Percentiles rank a stretch among this genome's conserved stretches.
Conservation (phyloP, 768 basidiomycete species). For the Tephrocybe sp. region DNA sequence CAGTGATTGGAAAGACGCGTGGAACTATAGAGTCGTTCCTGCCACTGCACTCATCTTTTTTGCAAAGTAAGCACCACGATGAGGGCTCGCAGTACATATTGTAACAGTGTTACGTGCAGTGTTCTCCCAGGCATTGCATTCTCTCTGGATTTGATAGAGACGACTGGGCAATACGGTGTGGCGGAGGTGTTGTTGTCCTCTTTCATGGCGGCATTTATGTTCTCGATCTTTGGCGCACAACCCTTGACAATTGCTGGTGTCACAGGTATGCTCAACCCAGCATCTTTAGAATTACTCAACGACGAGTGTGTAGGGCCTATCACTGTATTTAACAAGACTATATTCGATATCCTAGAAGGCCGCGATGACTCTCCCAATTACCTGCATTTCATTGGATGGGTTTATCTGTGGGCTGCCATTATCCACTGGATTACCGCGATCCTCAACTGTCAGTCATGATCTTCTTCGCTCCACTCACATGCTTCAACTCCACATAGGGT, state of each 20-base stretch:
- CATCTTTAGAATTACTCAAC: neutral
- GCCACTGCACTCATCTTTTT: slow-evolving; percentile 86
- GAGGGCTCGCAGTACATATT: neutral
- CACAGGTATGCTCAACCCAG: slow-evolving; percentile 49
- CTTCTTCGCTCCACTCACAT: neutral
- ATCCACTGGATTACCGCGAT: slow-evolving; percentile 81
- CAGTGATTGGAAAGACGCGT: slow-evolving; percentile 89
- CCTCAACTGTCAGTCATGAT: slow-evolving; percentile 57
- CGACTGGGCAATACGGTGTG: slow-evolving; percentile 87
- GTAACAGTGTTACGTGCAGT: slow-evolving; percentile 30
- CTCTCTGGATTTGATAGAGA: slow-evolving; percentile 89
- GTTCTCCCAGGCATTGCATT: slow-evolving; percentile 93
- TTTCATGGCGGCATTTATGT: slow-evolving; percentile 88
- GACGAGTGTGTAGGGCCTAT: slow-evolving; percentile 65
- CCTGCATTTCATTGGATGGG: slow-evolving; percentile 89
- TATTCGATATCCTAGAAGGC: slow-evolving; percentile 69
- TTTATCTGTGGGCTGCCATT: slow-evolving; percentile 88
- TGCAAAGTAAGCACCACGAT: slow-evolving; percentile 59
- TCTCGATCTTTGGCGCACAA: slow-evolving; percentile 86
- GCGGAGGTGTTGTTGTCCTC: slow-evolving; percentile 81
- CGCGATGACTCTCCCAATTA: slow-evolving; percentile 67
- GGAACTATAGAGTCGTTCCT: slow-evolving; percentile 89
- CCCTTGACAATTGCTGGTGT: slow-evolving; percentile 92
- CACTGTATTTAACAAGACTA: slow-evolving; percentile 90
- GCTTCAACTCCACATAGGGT: slow-evolving; percentile 44